phyloP scores from a whole-genome alignment of 106 monocot species.

The Ottelia alismoides region DNA sequence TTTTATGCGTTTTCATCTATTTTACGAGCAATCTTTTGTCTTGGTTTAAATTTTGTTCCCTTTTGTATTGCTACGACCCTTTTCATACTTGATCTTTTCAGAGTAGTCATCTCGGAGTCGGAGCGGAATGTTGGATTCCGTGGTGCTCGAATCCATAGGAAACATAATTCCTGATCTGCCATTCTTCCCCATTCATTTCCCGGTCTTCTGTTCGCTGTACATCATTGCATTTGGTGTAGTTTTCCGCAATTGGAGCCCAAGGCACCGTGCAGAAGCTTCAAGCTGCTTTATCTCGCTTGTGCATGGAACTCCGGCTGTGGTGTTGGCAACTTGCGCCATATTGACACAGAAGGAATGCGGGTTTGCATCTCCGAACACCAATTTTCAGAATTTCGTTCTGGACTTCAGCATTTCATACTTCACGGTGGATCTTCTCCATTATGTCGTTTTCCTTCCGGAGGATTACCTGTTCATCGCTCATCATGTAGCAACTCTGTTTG shows the following conservation, averaged over 20 bases:
- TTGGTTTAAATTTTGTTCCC: too few species aligned
- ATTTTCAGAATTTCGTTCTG: slow-evolving; percentile 38
- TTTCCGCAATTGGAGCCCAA: slow-evolving; percentile 56
- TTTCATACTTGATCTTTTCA: too few species aligned
- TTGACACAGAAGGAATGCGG: too few species aligned
- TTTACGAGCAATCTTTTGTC: too few species aligned
- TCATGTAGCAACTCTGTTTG: slow-evolving; percentile 83
- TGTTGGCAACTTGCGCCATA: slow-evolving; percentile 18
- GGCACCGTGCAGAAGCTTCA: slow-evolving; percentile 49
- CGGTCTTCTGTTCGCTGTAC: slow-evolving; percentile 39
- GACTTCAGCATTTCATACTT: slow-evolving; percentile 88
- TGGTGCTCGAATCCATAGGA: neutral
- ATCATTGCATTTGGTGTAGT: slow-evolving; percentile 32
- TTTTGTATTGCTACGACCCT: too few species aligned
- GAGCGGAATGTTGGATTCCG: too few species aligned
- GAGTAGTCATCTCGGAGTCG: too few species aligned
- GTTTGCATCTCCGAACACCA: slow-evolving; percentile 41
- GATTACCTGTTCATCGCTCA: slow-evolving; percentile 80
- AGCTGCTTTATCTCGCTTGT: slow-evolving; percentile 70
- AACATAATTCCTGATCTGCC: slow-evolving; percentile 5
- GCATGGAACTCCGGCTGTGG: slow-evolving; percentile 56
- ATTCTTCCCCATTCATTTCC: slow-evolving; percentile 33
- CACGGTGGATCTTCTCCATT: slow-evolving; percentile 71
- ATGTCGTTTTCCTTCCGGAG: slow-evolving; percentile 32
- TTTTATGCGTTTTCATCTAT: too few species aligned